Conservation (phyloP, 768 basidiomycete genomes). For the Pleurotus sapidus region DNA sequence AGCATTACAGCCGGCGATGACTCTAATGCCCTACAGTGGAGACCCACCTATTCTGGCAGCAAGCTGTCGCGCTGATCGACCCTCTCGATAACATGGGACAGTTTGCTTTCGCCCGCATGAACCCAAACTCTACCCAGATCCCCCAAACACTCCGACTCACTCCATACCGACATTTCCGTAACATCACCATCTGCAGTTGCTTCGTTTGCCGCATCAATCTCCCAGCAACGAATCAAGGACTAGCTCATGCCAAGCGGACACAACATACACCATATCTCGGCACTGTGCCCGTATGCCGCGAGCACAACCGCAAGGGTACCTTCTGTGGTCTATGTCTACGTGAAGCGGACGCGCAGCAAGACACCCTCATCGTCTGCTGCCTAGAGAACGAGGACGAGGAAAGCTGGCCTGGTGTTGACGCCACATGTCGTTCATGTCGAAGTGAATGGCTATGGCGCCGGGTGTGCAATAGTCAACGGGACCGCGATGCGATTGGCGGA, state of each 20-base stretch:
- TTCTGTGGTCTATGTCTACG: constrained; percentile 72
- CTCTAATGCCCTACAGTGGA: constrained; percentile 45
- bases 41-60: constrained; percentile 68
- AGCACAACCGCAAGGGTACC: constrained; percentile 53
- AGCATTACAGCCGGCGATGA: constrained; percentile 8
- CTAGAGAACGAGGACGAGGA: constrained; percentile 74
- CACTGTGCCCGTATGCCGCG: constrained; percentile 52
- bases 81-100: constrained; percentile 54
- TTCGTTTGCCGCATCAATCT: constrained; percentile 68
- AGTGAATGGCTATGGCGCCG: constrained; percentile 63
- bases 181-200: constrained; percentile 54
- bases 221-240: constrained; percentile 47
- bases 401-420: constrained; percentile 59
- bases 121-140: constrained; percentile 29
- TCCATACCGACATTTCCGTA: constrained; percentile 61
- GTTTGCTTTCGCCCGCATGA: constrained; percentile 40
- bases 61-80: constrained; percentile 60
- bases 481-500: constrained; percentile 59
- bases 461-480: constrained; percentile 42
- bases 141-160: constrained; percentile 36
- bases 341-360: constrained; percentile 38
- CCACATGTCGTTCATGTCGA: constrained; percentile 69
- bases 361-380: constrained; percentile 34
- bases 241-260: constrained; percentile 47
- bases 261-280: constrained; percentile 41